These are phyloP conservation scores for Arachis stenosperma DNA, from an alignment of 306 rosid species.

Conservation along the genomic window DNA sequence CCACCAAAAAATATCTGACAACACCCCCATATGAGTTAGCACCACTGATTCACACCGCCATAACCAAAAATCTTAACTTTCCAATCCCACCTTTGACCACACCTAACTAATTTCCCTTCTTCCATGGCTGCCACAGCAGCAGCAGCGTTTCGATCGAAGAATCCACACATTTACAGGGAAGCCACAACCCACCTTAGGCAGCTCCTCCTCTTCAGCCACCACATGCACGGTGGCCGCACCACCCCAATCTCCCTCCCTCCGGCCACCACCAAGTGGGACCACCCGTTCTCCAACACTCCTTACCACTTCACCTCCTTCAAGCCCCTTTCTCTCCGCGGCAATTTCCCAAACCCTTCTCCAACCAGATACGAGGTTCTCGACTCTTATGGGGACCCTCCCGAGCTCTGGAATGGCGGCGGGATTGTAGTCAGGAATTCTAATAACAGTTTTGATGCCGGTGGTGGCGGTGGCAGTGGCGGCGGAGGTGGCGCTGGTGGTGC, in stretches of 20 bases:
- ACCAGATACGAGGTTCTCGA: slow-evolving; percentile 29
- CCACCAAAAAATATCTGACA: slow-evolving; percentile 29
- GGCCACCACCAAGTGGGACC: slow-evolving; percentile 44
- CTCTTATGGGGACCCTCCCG: slow-evolving; percentile 83
- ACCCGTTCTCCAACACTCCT: slow-evolving; percentile 53
- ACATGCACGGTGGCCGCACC: slow-evolving; percentile 48
- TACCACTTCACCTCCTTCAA: slow-evolving; percentile 74
- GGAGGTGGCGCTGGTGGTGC: slow-evolving; percentile 59
- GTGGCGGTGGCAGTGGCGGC: neutral
- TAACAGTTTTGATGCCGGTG: slow-evolving; percentile 48
- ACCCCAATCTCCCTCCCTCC: neutral
- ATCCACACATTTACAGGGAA: slow-evolving; percentile 53
- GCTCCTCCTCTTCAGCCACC: slow-evolving; percentile 53
- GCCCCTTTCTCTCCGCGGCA: slow-evolving; percentile 70
- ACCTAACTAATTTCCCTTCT: neutral
- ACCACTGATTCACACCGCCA: slow-evolving; percentile 31
- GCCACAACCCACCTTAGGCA: slow-evolving; percentile 65
- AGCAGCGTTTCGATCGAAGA: slow-evolving; percentile 74
- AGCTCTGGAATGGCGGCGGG: slow-evolving; percentile 95
- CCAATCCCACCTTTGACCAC: neutral
- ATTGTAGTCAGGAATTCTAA: slow-evolving; percentile 62
- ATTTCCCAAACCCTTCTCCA: slow-evolving; percentile 47
- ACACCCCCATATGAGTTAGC: slow-evolving; percentile 15
- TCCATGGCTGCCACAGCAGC: slow-evolving; percentile 50
- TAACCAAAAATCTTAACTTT: slow-evolving; percentile 3